Evolutionary conservation across 352 stramenopile genomes (phyloP).

Genomic region (Saprolegnia diclina): DNA sequence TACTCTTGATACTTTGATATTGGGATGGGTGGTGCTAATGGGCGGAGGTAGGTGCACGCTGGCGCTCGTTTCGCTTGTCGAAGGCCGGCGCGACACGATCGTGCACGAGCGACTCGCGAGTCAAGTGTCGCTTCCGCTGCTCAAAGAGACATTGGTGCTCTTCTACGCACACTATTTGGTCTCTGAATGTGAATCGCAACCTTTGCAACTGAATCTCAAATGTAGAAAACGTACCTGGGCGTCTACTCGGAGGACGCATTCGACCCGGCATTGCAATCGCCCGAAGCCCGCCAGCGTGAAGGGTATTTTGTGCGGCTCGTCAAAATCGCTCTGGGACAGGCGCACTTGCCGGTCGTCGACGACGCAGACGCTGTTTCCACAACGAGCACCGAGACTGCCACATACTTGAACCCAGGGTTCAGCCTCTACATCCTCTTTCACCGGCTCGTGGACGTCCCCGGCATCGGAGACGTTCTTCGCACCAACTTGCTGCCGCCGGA

Average conservation of each 20-base stretch:
- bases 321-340: slow-evolving; percentile 17
- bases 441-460: slow-evolving; percentile 7
- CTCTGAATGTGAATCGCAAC: neutral
- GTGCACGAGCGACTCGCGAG: slow-evolving; percentile 13
- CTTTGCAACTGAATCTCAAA: neutral
- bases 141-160: slow-evolving; percentile 10
- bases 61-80: slow-evolving; percentile 12
- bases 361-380: neutral
- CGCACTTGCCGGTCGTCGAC: neutral
- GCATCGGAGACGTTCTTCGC: neutral
- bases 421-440: slow-evolving; percentile 24
- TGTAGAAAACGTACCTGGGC: slow-evolving; percentile 1
- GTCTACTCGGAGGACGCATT: slow-evolving; percentile 12
- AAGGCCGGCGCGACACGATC: slow-evolving; percentile 15
- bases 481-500: slow-evolving; percentile 3
- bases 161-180: slow-evolving; percentile 6
- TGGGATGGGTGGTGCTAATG: too few relatives aligned
- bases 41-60: slow-evolving; percentile 8
- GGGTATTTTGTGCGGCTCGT: slow-evolving; percentile 13
- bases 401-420: slow-evolving; percentile 17
- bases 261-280: slow-evolving; percentile 2
- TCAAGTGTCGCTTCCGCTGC: slow-evolving; percentile 2
- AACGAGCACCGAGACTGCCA: neutral
- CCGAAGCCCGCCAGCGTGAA: slow-evolving; percentile 5
- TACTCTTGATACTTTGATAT: neutral